These are phyloP conservation scores for Rhizopogon salebrosus DNA, from an alignment of 768 basidiomycete species.

Conservation along the genomic window DNA sequence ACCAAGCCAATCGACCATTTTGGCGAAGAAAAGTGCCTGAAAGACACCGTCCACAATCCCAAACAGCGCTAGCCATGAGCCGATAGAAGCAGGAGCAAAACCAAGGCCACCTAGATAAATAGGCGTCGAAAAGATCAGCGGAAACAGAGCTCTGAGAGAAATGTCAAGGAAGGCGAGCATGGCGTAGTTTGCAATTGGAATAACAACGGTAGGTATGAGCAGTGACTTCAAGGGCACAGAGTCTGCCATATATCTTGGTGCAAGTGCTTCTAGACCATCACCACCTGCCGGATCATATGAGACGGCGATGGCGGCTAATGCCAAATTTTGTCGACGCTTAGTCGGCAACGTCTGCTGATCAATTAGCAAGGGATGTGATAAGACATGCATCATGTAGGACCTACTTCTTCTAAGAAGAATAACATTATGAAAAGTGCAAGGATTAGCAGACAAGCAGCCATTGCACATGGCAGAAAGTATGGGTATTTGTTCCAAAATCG, in stretches of 20 bases:
- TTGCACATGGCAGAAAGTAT: slow-evolving; percentile 30
- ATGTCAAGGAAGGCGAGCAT: slow-evolving; percentile 39
- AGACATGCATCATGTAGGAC: background rate
- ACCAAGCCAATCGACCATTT: slow-evolving; percentile 34
- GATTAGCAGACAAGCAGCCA: slow-evolving; percentile 14
- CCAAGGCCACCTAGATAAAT: slow-evolving; percentile 38
- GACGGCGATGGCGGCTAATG: too few relatives aligned
- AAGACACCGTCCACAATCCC: slow-evolving; percentile 34
- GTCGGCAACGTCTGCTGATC: background rate
- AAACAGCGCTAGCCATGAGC: slow-evolving; percentile 28
- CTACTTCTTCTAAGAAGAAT: slow-evolving; percentile 26
- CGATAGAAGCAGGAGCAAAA: slow-evolving; percentile 36
- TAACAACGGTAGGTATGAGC: slow-evolving; percentile 30
- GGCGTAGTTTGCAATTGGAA: slow-evolving; percentile 39
- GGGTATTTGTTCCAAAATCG: slow-evolving; percentile 31
- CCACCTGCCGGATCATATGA: background rate
- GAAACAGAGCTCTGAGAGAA: slow-evolving; percentile 31
- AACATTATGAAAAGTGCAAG: slow-evolving; percentile 12
- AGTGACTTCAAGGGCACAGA: slow-evolving; percentile 23
- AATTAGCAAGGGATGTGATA: too few relatives aligned
- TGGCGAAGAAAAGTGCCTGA: slow-evolving; percentile 37
- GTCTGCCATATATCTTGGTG: slow-evolving; percentile 12
- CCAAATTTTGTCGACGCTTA: background rate
- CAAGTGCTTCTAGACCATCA: background rate
- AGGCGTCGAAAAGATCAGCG: slow-evolving; percentile 42